Base-by-base conservation (phyloP, 2,329 filamentous ascomycete genomes). In the Dothideomycetes sp. region DNA sequence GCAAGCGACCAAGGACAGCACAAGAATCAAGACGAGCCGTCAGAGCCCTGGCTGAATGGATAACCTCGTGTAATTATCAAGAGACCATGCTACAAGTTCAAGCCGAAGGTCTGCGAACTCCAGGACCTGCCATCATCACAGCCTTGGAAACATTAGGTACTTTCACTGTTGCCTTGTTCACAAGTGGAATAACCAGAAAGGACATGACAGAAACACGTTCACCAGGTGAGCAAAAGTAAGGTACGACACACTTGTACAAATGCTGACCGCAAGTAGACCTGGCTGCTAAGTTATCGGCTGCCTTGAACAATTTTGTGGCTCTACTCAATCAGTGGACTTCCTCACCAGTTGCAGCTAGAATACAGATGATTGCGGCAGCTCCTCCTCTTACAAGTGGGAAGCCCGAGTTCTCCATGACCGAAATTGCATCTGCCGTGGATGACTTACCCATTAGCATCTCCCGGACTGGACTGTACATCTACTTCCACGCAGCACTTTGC, bases 381-480 rank as follows among this genome's bases (percentile, higher is more conserved):
- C 50, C 51, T 5, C 58, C 58, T 40, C 75, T 96, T 47, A 69
- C 96, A 55, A 79, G 84, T 54, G 73, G 74, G 45, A 75, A 75
- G 44, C 54, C 54, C 5, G 44, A 55, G 4, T 51, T 58, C 69
- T 82, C 79, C n/a, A 73, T 81, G 43, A 81, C 83, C 51, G 79
- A 59, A 24, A 49, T 59, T 4, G 45, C 56, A 14, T 48, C 45
- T 5, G 48, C 49, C 2, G 45, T 60, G 7, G 24, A 38, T 2
- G 84, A 93, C 36, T 62, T 88, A 8, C 81, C 82, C 3, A 66
- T 77, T 19, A 68, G 80, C 35, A 86, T 84, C 48, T 84, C 86
- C 3, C 75, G 86, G 57, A 83, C 84, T 37, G 87, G 84, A 4
- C 68, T 94, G 40, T 94, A 91, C 54, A 70, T 94, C 5, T 91